Conservation (phyloP, 208 protist genomes). For the Leishmania lainsoni region DNA sequence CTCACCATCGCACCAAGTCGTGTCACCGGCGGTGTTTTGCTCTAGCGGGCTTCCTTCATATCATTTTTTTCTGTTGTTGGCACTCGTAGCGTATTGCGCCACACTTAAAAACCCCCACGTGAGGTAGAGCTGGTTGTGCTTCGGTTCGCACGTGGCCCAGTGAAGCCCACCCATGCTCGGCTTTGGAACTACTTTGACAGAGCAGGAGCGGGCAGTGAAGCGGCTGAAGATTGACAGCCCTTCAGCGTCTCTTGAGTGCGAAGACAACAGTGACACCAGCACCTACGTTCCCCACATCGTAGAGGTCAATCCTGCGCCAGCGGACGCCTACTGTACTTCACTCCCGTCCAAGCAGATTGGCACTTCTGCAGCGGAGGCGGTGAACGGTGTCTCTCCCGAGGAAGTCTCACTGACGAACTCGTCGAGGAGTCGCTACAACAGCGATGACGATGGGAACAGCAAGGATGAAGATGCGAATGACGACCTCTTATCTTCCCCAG, state of each 20-base stretch:
- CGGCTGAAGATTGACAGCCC: constrained; percentile 27
- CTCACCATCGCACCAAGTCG: neutral
- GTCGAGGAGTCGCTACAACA: neutral
- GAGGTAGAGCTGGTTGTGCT: neutral
- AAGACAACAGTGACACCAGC: neutral
- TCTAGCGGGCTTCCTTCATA: neutral
- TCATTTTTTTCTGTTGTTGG: neutral
- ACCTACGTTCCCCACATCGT: neutral
- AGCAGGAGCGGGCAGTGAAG: constrained; percentile 26
- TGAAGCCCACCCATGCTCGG: constrained; percentile 13
- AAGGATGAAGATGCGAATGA: neutral
- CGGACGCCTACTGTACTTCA: neutral
- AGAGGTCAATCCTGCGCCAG: neutral
- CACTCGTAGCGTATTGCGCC: neutral
- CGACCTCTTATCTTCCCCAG: neutral
- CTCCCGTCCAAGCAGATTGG: neutral
- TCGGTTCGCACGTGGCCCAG: neutral
- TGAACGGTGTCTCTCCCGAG: constrained; percentile 4
- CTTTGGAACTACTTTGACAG: neutral
- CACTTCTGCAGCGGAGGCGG: neutral
- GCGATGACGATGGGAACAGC: neutral
- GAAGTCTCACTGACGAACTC: neutral
- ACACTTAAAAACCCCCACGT: neutral
- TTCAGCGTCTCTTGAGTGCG: constrained; percentile 8
- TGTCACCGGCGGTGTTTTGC: neutral